Base-by-base conservation (phyloP, 2,329 filamentous ascomycete species). In the Aspergillus luchuensis region DNA sequence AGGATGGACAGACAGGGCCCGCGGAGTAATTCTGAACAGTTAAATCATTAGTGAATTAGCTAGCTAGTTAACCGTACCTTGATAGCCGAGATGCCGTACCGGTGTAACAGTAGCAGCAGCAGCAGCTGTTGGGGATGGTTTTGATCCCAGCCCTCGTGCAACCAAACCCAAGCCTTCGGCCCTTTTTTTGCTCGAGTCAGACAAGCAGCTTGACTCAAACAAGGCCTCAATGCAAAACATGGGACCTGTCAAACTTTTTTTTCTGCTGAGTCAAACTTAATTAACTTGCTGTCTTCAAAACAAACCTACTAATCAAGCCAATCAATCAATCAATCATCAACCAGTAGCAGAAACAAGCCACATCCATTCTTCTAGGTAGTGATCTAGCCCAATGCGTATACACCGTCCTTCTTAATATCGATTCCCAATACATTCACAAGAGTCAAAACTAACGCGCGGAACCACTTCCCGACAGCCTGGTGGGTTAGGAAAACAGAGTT, bases 361-460 rank as follows among this genome's bases (percentile, higher is more conserved):
- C 33, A 36, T 13, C 33, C 33, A 36, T 5, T 36, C 10, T 36
- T 36, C 33, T 36, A 5, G 33, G 33, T 36, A 36, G 33, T 1
- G 10, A 36, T 36, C 33, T 36, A 36, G 33, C 33, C 33, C 4
- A 36, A 36, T 36, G 4, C 11, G 33, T 36, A 15, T 36, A 36
- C 33, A 36, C 11, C 33, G 10, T 15, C 33, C 33, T 36, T 36
- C 33, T 36, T 2, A 36, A 13, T 15, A 36, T 36, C 33, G 11
- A 13, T 36, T 36, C 33, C 33, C 33, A 13, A 36, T 36, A 36
- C 33, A 36, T 36, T 36, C 11, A 30, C 4, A 13, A 36, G 11
- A 36, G 10, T 36, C 11, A 36, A 45, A 59, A 39, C 38, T 48
- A 49, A 56, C 38, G 19, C 56, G 48, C 38, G 43, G 49, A 49